Evolutionary conservation across 108 stramenopile genomes (phyloP).

Genomic region (Nitzschia putrida): DNA sequence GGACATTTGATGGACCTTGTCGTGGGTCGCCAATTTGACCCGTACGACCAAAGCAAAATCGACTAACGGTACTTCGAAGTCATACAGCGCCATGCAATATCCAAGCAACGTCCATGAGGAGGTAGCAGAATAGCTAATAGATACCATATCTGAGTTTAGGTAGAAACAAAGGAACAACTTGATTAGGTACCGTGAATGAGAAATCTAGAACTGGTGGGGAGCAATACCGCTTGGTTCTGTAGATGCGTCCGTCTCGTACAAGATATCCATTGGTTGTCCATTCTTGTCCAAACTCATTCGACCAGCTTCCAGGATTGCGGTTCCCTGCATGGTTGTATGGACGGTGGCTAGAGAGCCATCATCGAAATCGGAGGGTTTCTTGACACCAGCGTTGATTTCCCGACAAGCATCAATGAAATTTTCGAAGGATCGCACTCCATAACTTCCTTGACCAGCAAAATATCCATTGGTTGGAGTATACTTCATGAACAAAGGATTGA

Average conservation of each 20-base stretch:
- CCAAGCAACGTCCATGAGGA: too few species aligned
- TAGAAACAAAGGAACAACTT: background rate
- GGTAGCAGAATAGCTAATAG: too few species aligned
- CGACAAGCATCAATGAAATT: constrained; percentile 75
- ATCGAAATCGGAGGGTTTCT: constrained; percentile 76
- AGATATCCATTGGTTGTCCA: constrained; percentile 87
- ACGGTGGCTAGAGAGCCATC: constrained; percentile 92
- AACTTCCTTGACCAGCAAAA: constrained; percentile 95
- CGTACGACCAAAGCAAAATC: too few species aligned
- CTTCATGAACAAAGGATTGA: constrained; percentile 99
- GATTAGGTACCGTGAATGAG: background rate
- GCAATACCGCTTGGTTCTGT: constrained; percentile 58
- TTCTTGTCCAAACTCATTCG: constrained; percentile 85
- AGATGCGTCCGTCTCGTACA: constrained; percentile 67
- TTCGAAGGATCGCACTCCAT: constrained; percentile 95
- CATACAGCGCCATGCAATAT: too few species aligned
- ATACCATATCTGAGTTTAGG: too few species aligned
- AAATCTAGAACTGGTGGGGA: constrained; percentile 48
- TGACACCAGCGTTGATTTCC: constrained; percentile 58
- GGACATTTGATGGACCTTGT: too few species aligned
- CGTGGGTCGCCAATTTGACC: too few species aligned
- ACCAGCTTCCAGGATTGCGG: constrained; percentile 98
- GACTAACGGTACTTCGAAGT: too few species aligned
- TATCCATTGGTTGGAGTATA: constrained; percentile 94
- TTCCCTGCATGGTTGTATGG: constrained; percentile 92